Conservation (phyloP, 1,284 basidiomycete species). For the Vanrija humicola region DNA sequence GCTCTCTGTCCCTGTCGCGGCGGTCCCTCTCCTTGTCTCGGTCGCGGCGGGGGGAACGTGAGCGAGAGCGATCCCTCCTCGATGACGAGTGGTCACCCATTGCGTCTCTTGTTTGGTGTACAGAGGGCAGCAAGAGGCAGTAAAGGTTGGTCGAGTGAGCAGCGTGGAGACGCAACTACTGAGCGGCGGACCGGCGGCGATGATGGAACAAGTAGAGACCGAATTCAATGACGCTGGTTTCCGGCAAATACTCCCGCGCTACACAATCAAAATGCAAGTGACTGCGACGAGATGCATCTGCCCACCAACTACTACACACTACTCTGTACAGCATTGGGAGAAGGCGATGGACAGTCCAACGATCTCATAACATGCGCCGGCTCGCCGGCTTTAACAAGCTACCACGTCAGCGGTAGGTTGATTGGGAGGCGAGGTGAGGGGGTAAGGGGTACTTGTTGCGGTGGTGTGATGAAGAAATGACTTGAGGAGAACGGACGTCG, state of each 20-base stretch:
- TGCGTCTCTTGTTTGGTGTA: neutral
- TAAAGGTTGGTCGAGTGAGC: neutral
- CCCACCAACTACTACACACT: neutral
- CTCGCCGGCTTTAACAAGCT: too few species aligned
- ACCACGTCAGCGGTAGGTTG: too few species aligned
- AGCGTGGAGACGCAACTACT: too few species aligned
- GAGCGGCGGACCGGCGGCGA: too few species aligned
- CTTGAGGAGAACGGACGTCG: neutral
- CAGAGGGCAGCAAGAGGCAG: too few species aligned
- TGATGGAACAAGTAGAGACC: too few species aligned
- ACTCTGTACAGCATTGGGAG: neutral
- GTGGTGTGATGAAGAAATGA: neutral
- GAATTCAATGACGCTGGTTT: too few species aligned
- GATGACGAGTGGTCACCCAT: neutral
- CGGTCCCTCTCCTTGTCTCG: neutral
- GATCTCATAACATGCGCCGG: too few species aligned
- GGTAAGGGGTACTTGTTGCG: neutral
- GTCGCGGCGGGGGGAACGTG: neutral
- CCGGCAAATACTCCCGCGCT: too few species aligned
- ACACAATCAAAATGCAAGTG: neutral
- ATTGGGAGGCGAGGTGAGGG: neutral
- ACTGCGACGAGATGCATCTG: slow-evolving; percentile 1
- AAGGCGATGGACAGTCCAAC: too few species aligned
- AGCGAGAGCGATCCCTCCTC: neutral
- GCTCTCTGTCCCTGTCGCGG: slow-evolving; percentile 5